Conservation (phyloP, 352 stramenopile genomes). For the Phytophthora podocarpi region DNA sequence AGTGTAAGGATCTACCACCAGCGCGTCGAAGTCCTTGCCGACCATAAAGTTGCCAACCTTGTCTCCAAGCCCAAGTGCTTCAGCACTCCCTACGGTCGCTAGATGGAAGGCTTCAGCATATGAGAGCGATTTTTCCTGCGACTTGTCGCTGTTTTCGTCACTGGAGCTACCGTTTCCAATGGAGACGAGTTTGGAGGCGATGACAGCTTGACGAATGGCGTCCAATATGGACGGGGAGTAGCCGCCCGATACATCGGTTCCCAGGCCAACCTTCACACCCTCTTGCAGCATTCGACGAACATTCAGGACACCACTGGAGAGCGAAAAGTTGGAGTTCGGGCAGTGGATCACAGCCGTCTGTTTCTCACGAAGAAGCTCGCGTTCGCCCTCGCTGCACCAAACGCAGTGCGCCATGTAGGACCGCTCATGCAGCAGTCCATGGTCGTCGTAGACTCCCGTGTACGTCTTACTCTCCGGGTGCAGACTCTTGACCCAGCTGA, state of each 20-base stretch:
- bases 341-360: conserved; percentile 93
- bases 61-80: conserved; percentile 43
- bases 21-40: conserved; percentile 92
- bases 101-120: conserved; percentile 91
- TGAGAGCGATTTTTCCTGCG: conserved; percentile 43
- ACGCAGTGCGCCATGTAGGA: conserved; percentile 96
- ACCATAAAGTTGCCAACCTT: conserved; percentile 88
- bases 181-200: conserved; percentile 87
- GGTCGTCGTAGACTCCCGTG: conserved; percentile 78
- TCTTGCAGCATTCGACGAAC: conserved; percentile 74
- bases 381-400: conserved; percentile 81
- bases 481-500: conserved; percentile 85
- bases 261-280: conserved; percentile 91
- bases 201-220: conserved; percentile 88
- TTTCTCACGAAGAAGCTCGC: conserved; percentile 61
- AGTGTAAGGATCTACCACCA: conserved; percentile 77
- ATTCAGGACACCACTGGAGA: conserved; percentile 89
- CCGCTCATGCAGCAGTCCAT: conserved; percentile 88
- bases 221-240: conserved; percentile 95
- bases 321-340: conserved; percentile 95
- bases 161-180: conserved; percentile 64
- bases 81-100: conserved; percentile 85
- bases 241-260: conserved; percentile 94
- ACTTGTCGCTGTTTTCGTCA: conserved; percentile 32
- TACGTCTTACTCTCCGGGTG: conserved; percentile 86